These are phyloP conservation scores for Collybia sp. DNA, from an alignment of 768 basidiomycete genomes.

Conservation along the genomic window DNA sequence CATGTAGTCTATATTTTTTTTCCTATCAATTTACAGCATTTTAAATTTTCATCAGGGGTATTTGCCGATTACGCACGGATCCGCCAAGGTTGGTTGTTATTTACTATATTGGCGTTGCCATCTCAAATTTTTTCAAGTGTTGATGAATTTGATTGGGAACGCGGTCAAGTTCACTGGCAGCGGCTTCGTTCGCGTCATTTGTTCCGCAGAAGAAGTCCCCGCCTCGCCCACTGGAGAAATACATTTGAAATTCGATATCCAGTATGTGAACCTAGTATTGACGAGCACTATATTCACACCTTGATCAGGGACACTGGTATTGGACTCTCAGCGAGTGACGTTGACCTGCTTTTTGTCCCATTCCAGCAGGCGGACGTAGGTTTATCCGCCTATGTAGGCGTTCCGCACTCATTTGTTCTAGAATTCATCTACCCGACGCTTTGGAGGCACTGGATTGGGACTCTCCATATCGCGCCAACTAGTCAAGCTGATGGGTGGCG, in stretches of 20 bases:
- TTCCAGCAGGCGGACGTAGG: constrained; percentile 70
- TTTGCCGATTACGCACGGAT: constrained; percentile 70
- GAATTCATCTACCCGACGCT: constrained; percentile 71
- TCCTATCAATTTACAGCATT: background rate
- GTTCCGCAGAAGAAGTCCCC: constrained; percentile 42
- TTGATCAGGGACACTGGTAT: constrained; percentile 65
- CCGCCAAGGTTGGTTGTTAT: constrained; percentile 49
- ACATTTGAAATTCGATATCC: constrained; percentile 60
- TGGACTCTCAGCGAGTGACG: constrained; percentile 61
- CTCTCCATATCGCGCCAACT: constrained; percentile 71
- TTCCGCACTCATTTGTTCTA: constrained; percentile 7
- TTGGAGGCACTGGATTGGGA: constrained; percentile 76
- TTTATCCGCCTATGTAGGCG: background rate
- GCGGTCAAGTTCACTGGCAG: constrained; percentile 68
- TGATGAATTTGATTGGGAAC: constrained; percentile 78
- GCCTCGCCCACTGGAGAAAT: constrained; percentile 36
- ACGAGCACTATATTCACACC: constrained; percentile 1
- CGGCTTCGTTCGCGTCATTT: constrained; percentile 60
- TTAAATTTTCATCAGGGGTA: constrained; percentile 41
- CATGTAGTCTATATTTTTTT: constrained; percentile 40
- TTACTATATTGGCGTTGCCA: constrained; percentile 1
- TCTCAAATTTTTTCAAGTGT: constrained; percentile 30
- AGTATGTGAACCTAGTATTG: constrained; percentile 26
- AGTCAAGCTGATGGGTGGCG: constrained; percentile 73
- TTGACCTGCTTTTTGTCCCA: constrained; percentile 64